Evolutionary conservation across 2,329 filamentous ascomycete genomes (phyloP).

Genomic region (Gyromitra esculenta): DNA sequence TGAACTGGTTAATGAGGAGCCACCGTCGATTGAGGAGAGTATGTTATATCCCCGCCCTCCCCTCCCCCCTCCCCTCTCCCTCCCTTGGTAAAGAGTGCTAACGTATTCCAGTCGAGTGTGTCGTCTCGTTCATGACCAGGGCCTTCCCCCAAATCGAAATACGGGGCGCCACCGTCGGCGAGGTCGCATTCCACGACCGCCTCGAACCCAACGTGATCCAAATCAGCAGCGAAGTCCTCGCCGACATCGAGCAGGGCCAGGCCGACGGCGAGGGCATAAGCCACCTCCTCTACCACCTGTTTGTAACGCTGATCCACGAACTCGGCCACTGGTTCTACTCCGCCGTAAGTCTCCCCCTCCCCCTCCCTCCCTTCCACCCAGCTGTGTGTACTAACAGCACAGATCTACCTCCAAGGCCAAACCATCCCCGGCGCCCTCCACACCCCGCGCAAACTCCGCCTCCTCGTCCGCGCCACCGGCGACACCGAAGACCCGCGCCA

Average conservation of each 20-base stretch:
- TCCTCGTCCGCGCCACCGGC: not conserved
- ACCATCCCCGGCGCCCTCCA: not conserved
- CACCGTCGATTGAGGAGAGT: conserved; percentile 16
- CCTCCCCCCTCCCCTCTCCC: too few species aligned
- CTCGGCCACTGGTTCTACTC: conserved; percentile 40
- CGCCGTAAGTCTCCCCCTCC: conserved; percentile 2
- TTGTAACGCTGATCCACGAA: conserved; percentile 29
- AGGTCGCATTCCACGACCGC: not conserved
- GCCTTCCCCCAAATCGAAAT: conserved; percentile 19
- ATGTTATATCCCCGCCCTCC: not conserved
- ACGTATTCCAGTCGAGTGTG: conserved; percentile 16
- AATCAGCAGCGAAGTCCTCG: not conserved
- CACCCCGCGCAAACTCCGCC: conserved; percentile 31
- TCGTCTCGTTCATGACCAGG: conserved; percentile 20
- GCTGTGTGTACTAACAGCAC: not conserved
- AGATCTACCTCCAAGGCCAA: not conserved
- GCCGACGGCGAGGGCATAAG: not conserved
- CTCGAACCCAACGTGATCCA: not conserved
- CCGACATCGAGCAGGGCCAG: conserved; percentile 2
- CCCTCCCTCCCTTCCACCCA: too few species aligned
- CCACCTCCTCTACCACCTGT: conserved; percentile 22
- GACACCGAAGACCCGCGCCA: not conserved
- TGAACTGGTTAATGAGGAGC: conserved; percentile 27
- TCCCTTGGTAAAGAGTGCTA: not conserved
- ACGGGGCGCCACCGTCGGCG: not conserved